Percentiles rank a stretch among this genome's conserved stretches.
Conservation (phyloP, 495 filamentous ascomycete genomes). For the Lepraria neglecta region DNA sequence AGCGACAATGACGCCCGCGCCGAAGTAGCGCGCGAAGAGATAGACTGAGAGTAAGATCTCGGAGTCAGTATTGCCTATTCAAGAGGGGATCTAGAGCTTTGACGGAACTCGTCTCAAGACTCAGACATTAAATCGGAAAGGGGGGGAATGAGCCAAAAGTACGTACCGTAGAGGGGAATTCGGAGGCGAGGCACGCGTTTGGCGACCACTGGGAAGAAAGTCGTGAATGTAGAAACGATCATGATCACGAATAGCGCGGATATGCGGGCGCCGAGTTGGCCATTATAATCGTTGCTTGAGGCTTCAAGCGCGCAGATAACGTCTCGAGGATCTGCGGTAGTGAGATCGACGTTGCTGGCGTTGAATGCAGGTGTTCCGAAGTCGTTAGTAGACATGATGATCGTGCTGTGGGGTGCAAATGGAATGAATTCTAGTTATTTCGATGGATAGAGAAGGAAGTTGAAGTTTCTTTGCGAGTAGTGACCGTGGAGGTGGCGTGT, state of each 20-base stretch:
- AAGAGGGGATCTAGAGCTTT: too few relatives aligned
- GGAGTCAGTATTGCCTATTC: too few relatives aligned
- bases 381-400: slow-evolving; percentile 1
- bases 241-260: slow-evolving; percentile 45
- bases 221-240: slow-evolving; percentile 37
- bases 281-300: slow-evolving; percentile 40
- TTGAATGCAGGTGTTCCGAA: slow-evolving; percentile 28
- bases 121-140: too few relatives aligned
- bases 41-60: slow-evolving; percentile 39
- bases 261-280: slow-evolving; percentile 39
- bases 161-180: slow-evolving; percentile 46
- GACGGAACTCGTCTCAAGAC: too few relatives aligned
- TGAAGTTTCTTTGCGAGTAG: too few relatives aligned
- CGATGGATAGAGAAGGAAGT: too few relatives aligned
- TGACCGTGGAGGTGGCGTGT: too few relatives aligned
- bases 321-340: slow-evolving; percentile 32
- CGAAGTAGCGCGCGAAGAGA: slow-evolving; percentile 69
- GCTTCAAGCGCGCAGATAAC: slow-evolving; percentile 37
- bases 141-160: too few relatives aligned
- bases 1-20: slow-evolving; percentile 63
- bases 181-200: slow-evolving; percentile 47
- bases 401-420: too few relatives aligned
- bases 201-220: slow-evolving; percentile 62
- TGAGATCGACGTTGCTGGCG: slow-evolving; percentile 38
- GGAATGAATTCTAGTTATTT: too few relatives aligned